Conservation (phyloP, 495 filamentous ascomycete genomes). For the Penicillium nucicola region DNA sequence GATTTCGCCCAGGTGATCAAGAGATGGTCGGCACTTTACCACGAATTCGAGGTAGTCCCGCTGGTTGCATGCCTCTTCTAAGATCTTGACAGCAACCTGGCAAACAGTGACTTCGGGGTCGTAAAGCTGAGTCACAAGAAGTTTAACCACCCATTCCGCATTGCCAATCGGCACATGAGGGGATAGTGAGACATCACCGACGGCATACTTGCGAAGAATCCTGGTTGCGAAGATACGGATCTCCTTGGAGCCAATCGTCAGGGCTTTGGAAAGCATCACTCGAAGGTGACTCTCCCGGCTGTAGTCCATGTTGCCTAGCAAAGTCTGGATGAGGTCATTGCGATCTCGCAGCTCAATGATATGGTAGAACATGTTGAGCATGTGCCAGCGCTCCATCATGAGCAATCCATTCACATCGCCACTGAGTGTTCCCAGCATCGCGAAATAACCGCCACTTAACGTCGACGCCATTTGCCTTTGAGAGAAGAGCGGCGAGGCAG, state of each 20-base stretch:
- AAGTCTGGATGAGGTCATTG: conserved; percentile 81
- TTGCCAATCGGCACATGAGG: conserved; percentile 37
- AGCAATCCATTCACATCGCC: conserved; percentile 74
- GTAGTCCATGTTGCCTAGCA: conserved; percentile 90
- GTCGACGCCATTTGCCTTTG: conserved; percentile 77
- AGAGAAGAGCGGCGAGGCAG: conserved; percentile 83
- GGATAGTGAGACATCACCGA: conserved; percentile 33
- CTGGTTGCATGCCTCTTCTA: conserved; percentile 95
- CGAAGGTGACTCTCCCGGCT: conserved; percentile 82
- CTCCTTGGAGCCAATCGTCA: conserved; percentile 87
- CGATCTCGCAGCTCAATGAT: conserved; percentile 88
- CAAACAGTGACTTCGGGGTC: conserved; percentile 96
- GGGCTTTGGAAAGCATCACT: conserved; percentile 86
- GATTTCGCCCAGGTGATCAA: conserved; percentile 96
- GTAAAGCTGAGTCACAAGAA: conserved; percentile 95
- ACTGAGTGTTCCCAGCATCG: conserved; percentile 82
- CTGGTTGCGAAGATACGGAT: conserved; percentile 86
- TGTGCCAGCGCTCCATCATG: conserved; percentile 94
- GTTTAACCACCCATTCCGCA: conserved; percentile 91
- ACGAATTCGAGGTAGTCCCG: conserved; percentile 89
- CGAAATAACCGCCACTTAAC: conserved; percentile 87
- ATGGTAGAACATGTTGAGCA: conserved; percentile 99
- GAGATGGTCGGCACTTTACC: conserved; percentile 89
- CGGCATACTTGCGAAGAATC: conserved; percentile 77
- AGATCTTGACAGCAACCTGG: conserved; percentile 90